Conservation (phyloP, 2,329 filamentous ascomycete genomes). For the Cytospora paraplurivora region DNA sequence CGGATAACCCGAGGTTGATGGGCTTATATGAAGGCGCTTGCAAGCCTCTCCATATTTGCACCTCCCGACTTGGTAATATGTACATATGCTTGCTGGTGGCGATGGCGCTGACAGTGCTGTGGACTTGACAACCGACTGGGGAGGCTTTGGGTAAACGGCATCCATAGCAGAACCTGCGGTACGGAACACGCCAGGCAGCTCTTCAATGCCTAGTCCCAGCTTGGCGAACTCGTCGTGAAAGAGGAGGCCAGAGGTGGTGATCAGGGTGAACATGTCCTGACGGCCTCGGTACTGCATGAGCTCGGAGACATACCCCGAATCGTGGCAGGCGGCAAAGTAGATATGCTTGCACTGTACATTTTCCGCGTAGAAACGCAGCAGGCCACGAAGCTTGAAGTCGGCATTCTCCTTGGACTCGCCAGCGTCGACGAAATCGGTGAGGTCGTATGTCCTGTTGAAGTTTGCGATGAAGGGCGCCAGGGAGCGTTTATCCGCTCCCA, state of each 20-base stretch:
- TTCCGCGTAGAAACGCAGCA: constrained; percentile 54
- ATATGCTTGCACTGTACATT: constrained; percentile 66
- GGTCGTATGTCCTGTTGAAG: constrained; percentile 58
- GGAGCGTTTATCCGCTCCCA: constrained; percentile 57
- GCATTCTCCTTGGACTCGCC: constrained; percentile 62
- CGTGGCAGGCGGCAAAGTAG: constrained; percentile 64
- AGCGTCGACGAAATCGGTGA: constrained; percentile 64
- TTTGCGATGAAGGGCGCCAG: constrained; percentile 56
- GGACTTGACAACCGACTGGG: constrained; percentile 3
- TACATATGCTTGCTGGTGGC: constrained; percentile 29
- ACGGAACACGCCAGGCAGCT: constrained; percentile 56
- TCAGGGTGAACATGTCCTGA: constrained; percentile 55
- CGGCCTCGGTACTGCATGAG: constrained; percentile 54
- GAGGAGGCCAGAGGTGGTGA: constrained; percentile 48
- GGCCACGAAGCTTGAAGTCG: constrained; percentile 59
- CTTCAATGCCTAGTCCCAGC: constrained; percentile 52
- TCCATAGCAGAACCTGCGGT: constrained; percentile 23
- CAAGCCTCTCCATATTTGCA: constrained; percentile 37
- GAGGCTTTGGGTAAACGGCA: constrained; percentile 21
- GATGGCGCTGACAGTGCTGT: not conserved
- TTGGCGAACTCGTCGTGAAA: constrained; percentile 56
- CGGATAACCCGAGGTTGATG: constrained; percentile 4
- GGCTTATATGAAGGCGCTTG: constrained; percentile 34
- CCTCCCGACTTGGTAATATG: constrained; percentile 35
- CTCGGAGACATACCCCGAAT: constrained; percentile 59